Base-by-base conservation (phyloP, 1,284 basidiomycete species). In the Pseudomicrostroma phylloplanum region DNA sequence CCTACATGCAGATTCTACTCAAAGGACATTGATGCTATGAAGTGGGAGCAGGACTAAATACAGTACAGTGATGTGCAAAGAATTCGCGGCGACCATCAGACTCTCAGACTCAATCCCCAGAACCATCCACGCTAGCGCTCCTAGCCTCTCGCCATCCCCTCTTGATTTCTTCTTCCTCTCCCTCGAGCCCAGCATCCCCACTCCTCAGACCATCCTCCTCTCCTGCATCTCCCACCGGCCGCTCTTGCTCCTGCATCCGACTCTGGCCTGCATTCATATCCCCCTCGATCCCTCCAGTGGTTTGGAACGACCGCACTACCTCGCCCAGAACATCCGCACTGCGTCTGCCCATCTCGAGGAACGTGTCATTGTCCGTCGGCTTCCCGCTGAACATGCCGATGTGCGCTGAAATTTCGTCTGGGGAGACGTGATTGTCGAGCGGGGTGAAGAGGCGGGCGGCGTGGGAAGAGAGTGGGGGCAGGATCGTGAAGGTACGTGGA, bases 291-390 rank as follows among this genome's bases (percentile, higher is more conserved):
- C 25, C 15, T 12, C 53, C 49, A 26, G 19, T 6, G 23, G 41
- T 9, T 21, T 60, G 36, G 36, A 54, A 60, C 6, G 43, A 48
- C 15, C 43, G 43, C 43, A 60, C 58, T 36, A 26, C 55, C 41
- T 19, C 30, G 12, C 23, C 26, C 56, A 58, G 46, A 15, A 43
- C 48, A 17, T 51, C 63, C 23, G 56, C 60, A 9, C 63, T 63
- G 49, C 63, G 64, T 30, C 72, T 80, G 0, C 91, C 92, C 2
- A 96, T 36, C 30, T 36, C 30, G 30, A 36, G 30, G 30, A 36
- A 82, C 66, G 87, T 86, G 77, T 93, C 93, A 79, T 92, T 96
- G 19, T 89, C 89, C 67, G 92, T 94, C n/a, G 85, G 87, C 67
- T 83, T 84, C 6, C 85, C 84, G 65, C 85, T 84, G 80, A 96